Percentiles rank a stretch among this genome's conserved stretches.
Evolutionary conservation across 306 rosid species (phyloP).

Genomic region (Begonia masoniana): DNA sequence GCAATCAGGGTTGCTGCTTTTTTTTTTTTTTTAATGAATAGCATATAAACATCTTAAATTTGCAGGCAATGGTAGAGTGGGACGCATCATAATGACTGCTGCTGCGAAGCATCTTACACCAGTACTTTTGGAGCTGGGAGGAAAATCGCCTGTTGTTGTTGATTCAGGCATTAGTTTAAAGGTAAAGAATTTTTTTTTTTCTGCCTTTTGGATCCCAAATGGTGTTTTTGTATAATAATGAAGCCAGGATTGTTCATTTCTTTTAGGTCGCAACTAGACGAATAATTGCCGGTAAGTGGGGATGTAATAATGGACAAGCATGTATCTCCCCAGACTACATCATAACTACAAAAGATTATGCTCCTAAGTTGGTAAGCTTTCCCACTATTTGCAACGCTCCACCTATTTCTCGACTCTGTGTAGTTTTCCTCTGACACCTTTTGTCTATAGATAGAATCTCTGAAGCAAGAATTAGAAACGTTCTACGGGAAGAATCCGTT

Average conservation of each 20-base stretch:
- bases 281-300: conserved; percentile 92
- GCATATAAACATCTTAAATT: neutral
- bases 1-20: neutral
- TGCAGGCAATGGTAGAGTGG: conserved; percentile 74
- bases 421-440: conserved; percentile 14
- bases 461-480: conserved; percentile 58
- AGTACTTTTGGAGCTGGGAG: conserved; percentile 94
- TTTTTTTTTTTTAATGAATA: neutral
- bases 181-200: conserved; percentile 19
- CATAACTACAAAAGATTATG: conserved; percentile 69
- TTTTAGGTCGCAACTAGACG: conserved; percentile 65
- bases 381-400: neutral
- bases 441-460: conserved; percentile 54
- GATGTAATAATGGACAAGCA: conserved; percentile 88
- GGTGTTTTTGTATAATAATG: conserved; percentile 4
- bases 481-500: conserved; percentile 71
- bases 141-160: conserved; percentile 82
- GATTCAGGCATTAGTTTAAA: conserved; percentile 58
- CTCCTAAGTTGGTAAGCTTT: conserved; percentile 63
- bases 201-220: neutral
- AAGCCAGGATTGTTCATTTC: conserved; percentile 13
- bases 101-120: conserved; percentile 99
- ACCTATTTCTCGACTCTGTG: neutral
- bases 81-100: conserved; percentile 84
- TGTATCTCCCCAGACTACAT: conserved; percentile 80